Evolutionary conservation across 768 basidiomycete genomes (phyloP).

Genomic region (Pleurotus tuber-regium): DNA sequence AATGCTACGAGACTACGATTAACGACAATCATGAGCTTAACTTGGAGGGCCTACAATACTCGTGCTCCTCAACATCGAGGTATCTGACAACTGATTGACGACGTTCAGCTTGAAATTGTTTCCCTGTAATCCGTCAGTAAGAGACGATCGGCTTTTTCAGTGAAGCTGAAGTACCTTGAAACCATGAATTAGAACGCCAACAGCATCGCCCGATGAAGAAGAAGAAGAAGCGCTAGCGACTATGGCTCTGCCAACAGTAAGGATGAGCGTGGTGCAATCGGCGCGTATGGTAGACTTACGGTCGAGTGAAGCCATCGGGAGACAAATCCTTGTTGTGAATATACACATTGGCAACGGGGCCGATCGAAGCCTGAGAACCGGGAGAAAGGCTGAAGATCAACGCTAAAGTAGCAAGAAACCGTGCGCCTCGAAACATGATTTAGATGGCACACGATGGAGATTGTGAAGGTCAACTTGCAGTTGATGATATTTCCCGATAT

Average conservation of each 20-base stretch:
- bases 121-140: slow-evolving; percentile 23
- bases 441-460: no score
- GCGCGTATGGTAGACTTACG: neutral
- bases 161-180: slow-evolving; percentile 25
- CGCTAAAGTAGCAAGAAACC: neutral
- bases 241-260: no score
- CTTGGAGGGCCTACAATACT: slow-evolving; percentile 31
- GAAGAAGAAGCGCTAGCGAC: slow-evolving; percentile 16
- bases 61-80: slow-evolving; percentile 35
- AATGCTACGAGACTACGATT: slow-evolving; percentile 21
- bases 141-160: neutral
- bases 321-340: slow-evolving; percentile 7
- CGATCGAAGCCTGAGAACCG: neutral
- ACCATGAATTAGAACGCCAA: slow-evolving; percentile 32
- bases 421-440: neutral
- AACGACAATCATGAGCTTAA: neutral
- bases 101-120: slow-evolving; percentile 40
- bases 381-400: neutral
- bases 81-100: slow-evolving; percentile 34
- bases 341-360: slow-evolving; percentile 1
- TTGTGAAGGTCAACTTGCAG: neutral
- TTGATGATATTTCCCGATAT: no score
- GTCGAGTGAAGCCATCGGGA: slow-evolving; percentile 12
- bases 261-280: no score
- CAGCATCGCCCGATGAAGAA: slow-evolving; percentile 17